A percentile compares a stretch with the other conserved stretches of the same genome.
These are phyloP conservation scores for Tetragonia tetragonoides DNA, from an alignment of 148 eudicot genomes.

Conservation along the genomic window DNA sequence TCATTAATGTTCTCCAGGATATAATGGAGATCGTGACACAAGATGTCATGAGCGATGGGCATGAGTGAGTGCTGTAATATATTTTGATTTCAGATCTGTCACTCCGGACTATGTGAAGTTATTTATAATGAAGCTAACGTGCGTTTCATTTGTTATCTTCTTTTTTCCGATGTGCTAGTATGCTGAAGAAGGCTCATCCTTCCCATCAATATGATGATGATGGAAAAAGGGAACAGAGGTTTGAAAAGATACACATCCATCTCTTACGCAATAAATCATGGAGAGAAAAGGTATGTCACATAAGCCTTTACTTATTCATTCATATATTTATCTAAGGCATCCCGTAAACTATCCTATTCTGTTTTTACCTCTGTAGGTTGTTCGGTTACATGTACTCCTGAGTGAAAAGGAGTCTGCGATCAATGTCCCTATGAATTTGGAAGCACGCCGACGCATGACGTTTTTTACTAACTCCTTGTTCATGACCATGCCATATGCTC, in stretches of 20 bases:
- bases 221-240: slow-evolving; percentile 59
- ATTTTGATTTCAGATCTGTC: slow-evolving; percentile 3
- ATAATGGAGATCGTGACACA: slow-evolving; percentile 79
- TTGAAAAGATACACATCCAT: slow-evolving; percentile 62
- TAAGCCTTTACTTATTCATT: slow-evolving; percentile 1
- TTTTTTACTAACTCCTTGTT: slow-evolving; percentile 94
- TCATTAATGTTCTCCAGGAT: slow-evolving; percentile 88
- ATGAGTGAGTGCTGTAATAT: slow-evolving; percentile 44
- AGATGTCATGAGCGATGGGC: slow-evolving; percentile 73
- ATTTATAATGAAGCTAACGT: not conserved
- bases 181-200: slow-evolving; percentile 42
- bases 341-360: not conserved
- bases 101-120: not conserved
- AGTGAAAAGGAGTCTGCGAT: slow-evolving; percentile 97
- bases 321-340: not conserved
- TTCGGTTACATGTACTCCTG: slow-evolving; percentile 82
- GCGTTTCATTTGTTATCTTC: not conserved
- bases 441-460: slow-evolving; percentile 96
- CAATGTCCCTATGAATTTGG: slow-evolving; percentile 92
- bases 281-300: slow-evolving; percentile 70
- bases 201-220: slow-evolving; percentile 27
- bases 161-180: slow-evolving; percentile 37
- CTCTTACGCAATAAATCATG: slow-evolving; percentile 52
- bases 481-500: slow-evolving; percentile 95
- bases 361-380: slow-evolving; percentile 43